Conservation (phyloP, 2,329 filamentous ascomycete species). For the Plectosphaerella cucumerina region DNA sequence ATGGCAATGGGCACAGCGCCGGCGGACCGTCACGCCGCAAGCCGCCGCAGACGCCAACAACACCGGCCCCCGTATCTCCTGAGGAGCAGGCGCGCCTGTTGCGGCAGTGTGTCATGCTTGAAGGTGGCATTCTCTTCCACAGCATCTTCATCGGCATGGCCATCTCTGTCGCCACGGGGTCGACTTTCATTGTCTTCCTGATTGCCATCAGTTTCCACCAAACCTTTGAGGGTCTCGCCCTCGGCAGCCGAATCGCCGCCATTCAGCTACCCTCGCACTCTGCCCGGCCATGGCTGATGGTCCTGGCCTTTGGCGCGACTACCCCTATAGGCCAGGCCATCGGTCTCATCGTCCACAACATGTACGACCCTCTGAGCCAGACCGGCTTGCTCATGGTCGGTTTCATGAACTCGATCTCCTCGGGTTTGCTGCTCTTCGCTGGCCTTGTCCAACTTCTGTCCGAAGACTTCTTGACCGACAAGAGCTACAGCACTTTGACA, state of each 20-base stretch:
- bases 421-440: conserved; percentile 75
- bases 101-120: conserved; percentile 73
- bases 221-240: conserved; percentile 82
- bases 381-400: conserved; percentile 77
- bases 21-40: conserved; percentile 20
- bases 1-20: conserved; percentile 10
- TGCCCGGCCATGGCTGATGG: conserved; percentile 78
- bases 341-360: conserved; percentile 69
- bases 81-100: conserved; percentile 64
- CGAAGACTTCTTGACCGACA: conserved; percentile 76
- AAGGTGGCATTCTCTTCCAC: conserved; percentile 82
- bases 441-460: conserved; percentile 80
- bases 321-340: conserved; percentile 65
- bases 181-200: conserved; percentile 74
- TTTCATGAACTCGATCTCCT: conserved; percentile 82
- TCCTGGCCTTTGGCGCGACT: conserved; percentile 66
- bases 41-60: background rate
- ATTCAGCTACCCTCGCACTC: conserved; percentile 74
- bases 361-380: conserved; percentile 76
- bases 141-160: conserved; percentile 86
- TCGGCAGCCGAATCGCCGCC: conserved; percentile 80
- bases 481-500: conserved; percentile 64
- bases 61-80: conserved; percentile 24
- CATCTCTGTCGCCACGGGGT: conserved; percentile 74
- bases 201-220: conserved; percentile 82